Evolutionary conservation across 2,329 filamentous ascomycete genomes (phyloP), one percentile per base, ranked within the genome.

Genomic region (Penicillium sp.): DNA sequence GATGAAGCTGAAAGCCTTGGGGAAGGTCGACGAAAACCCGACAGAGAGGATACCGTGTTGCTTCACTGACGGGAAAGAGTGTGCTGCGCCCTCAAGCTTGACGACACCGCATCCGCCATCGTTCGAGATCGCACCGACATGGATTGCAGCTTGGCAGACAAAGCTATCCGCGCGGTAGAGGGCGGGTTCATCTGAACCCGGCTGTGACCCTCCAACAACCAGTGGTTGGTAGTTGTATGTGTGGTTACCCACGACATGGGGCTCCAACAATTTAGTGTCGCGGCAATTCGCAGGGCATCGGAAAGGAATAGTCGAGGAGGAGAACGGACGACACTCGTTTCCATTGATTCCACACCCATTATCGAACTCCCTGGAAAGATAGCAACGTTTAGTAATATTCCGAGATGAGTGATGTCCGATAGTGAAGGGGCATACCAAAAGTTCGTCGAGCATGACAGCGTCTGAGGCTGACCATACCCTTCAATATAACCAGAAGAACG

Each of bases 81-180:
- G 73, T 48, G 82, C 80, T 46, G 84, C 78, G 18, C 91, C 91
- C 18, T 88, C 77, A 31, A 93, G 77, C 46, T 81, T 79, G 28
- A 93, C 80, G 3, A 95, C 88, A 49, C 90, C 90, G 60, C 90
- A 95, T 1, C 90, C 90, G 31, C 90, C 90, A 27, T 76, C 71
- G 61, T 90, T 82, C 30, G 80, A 81, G 52, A 95, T 81, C 60
- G 91, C 77, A 16, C 89, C 90, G 0, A 89, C 83, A 64, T 95
- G 90, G 41, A 95, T 88, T 29, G 89, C 90, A 11, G 90, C 80
- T 50, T 83, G 85, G 64, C 90, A 95, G 46, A 95, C 85, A 71
- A 88, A 95, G 12, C 89, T 95, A 69, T 95, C 90, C 9, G 87
- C 89, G 14, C 93, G 86, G 67, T 97, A 97, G 18, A 87, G 75